Evolutionary conservation across 2,329 filamentous ascomycete species (phyloP).

Genomic region (Huntiella savannae): DNA sequence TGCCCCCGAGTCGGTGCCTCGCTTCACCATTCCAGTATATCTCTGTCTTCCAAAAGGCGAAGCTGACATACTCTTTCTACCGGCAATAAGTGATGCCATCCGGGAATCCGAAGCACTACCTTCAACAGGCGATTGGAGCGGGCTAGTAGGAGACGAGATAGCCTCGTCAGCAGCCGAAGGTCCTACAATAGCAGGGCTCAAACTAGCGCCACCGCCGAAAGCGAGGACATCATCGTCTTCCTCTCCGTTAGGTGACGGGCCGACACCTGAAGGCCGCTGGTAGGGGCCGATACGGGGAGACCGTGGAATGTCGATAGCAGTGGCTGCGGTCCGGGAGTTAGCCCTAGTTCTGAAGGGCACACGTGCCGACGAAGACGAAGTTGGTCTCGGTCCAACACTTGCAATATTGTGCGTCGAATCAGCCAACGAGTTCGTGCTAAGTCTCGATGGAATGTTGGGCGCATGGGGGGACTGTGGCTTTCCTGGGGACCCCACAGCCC

Average conservation of each 20-base stretch:
- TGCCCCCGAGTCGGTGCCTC: constrained; percentile 20
- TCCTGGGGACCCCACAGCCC: constrained; percentile 62
- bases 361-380: background rate
- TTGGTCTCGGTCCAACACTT: background rate
- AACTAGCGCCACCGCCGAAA: constrained; percentile 43
- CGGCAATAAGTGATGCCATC: background rate
- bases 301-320: constrained; percentile 54
- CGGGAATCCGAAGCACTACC: background rate
- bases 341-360: background rate
- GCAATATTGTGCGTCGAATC: background rate
- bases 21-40: constrained; percentile 24
- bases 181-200: constrained; percentile 18
- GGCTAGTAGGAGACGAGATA: background rate
- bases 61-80: constrained; percentile 9
- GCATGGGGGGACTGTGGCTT: constrained; percentile 85
- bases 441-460: constrained; percentile 78
- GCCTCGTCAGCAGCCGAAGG: background rate
- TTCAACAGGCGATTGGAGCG: constrained; percentile 17
- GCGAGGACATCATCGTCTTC: constrained; percentile 37
- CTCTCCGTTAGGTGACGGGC: constrained; percentile 29
- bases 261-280: constrained; percentile 43
- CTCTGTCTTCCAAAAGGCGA: constrained; percentile 29
- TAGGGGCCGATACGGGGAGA: constrained; percentile 42
- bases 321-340: background rate
- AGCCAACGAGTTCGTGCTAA: constrained; percentile 72